Conservation (phyloP, 352 stramenopile genomes). For the Thalassiosira oceanica region DNA sequence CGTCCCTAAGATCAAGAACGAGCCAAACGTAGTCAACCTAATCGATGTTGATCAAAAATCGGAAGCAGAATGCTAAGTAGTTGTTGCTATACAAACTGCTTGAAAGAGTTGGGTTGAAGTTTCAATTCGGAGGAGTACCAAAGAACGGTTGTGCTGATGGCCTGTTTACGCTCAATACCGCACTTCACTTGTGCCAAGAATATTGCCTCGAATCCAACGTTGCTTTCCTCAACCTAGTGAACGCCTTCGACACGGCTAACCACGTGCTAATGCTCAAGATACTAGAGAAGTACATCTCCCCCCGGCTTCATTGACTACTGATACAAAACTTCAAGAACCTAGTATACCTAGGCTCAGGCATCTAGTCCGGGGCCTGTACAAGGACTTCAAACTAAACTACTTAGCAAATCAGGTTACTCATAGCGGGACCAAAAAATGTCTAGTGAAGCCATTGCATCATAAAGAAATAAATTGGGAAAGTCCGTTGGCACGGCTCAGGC, state of each 20-base stretch:
- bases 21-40: slow-evolving; percentile 16
- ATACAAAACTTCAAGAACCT: too few relatives aligned
- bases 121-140: slow-evolving; percentile 28
- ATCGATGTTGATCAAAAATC: slow-evolving; percentile 40
- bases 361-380: too few relatives aligned
- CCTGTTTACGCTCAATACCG: slow-evolving; percentile 30
- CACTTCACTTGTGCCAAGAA: slow-evolving; percentile 21
- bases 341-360: too few relatives aligned
- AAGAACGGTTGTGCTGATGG: slow-evolving; percentile 21
- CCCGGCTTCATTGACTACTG: too few relatives aligned
- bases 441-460: too few relatives aligned
- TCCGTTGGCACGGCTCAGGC: too few relatives aligned
- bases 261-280: slow-evolving; percentile 25
- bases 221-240: slow-evolving; percentile 42
- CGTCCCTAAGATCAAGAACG: slow-evolving; percentile 21
- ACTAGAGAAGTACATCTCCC: slow-evolving; percentile 20
- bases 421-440: too few relatives aligned
- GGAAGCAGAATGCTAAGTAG: slow-evolving; percentile 20
- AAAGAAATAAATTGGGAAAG: too few relatives aligned
- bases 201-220: slow-evolving; percentile 22
- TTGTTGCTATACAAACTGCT: slow-evolving; percentile 11
- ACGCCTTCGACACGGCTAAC: slow-evolving; percentile 45
- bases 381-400: too few relatives aligned
- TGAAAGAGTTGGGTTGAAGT: slow-evolving; percentile 15
- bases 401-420: too few relatives aligned